These are phyloP conservation scores for Omphalotus guepiniiformis DNA, from an alignment of 768 basidiomycete genomes.

Conservation along the genomic window DNA sequence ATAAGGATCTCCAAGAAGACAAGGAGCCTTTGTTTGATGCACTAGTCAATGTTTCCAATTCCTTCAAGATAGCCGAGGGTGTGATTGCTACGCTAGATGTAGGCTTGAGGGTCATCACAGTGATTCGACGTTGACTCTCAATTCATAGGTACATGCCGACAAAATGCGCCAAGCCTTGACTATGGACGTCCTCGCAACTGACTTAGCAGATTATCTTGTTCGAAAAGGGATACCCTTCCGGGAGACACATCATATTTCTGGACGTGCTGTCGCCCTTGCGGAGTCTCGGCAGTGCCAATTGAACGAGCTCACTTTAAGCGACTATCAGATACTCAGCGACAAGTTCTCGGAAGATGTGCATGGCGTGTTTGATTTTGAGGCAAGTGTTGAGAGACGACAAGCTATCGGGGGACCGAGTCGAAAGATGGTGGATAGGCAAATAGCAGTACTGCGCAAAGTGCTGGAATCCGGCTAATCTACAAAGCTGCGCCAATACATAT, in stretches of 20 bases:
- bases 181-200: slow-evolving; percentile 98
- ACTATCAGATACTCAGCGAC: slow-evolving; percentile 71
- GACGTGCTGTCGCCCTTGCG: slow-evolving; percentile 91
- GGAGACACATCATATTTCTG: slow-evolving; percentile 97
- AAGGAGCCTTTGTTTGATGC: slow-evolving; percentile 97
- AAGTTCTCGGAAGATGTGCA: slow-evolving; percentile 82
- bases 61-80: slow-evolving; percentile 89
- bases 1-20: slow-evolving; percentile 98
- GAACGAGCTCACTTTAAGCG: slow-evolving; percentile 72
- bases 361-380: slow-evolving; percentile 90
- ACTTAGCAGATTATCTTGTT: slow-evolving; percentile 96
- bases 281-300: slow-evolving; percentile 80
- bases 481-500: too few species aligned
- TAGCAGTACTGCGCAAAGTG: slow-evolving; percentile 64
- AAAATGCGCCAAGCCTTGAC: slow-evolving; percentile 91
- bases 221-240: slow-evolving; percentile 98
- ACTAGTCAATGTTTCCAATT: slow-evolving; percentile 85
- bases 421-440: slow-evolving; percentile 81
- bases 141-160: slow-evolving; percentile 70
- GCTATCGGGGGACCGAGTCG: slow-evolving; percentile 91
- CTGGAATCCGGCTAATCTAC: slow-evolving; percentile 31
- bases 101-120: slow-evolving; percentile 19
- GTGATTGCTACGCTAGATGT: slow-evolving; percentile 90
- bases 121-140: not conserved
- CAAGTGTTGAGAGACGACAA: slow-evolving; percentile 86